Percentiles rank a stretch among this genome's conserved stretches.
Conservation (phyloP, 306 rosid genomes). For the Acacia crassicarpa region DNA sequence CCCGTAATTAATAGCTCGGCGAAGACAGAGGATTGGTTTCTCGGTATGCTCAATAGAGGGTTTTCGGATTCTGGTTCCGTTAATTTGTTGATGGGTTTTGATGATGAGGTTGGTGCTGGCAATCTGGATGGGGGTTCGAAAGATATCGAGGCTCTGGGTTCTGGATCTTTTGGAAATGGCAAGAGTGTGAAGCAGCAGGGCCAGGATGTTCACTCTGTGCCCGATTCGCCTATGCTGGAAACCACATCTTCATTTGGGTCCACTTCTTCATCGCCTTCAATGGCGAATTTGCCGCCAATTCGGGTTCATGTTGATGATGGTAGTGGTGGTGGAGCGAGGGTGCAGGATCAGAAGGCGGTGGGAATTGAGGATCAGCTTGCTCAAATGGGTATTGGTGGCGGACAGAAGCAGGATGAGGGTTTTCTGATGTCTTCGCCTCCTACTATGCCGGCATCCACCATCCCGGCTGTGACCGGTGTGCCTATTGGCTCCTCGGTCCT, state of each 20-base stretch:
- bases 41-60: conserved; percentile 70
- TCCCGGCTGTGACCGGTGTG: conserved; percentile 37
- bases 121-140: conserved; percentile 52
- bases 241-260: conserved; percentile 90
- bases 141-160: conserved; percentile 47
- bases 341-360: conserved; percentile 69
- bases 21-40: conserved; percentile 83
- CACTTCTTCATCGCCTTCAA: conserved; percentile 84
- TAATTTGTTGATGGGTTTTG: conserved; percentile 74
- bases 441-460: conserved; percentile 44
- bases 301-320: conserved; percentile 81
- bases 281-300: conserved; percentile 89
- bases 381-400: conserved; percentile 58
- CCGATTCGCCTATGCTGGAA: conserved; percentile 94
- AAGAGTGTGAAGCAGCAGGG: conserved; percentile 65
- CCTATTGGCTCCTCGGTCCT: conserved; percentile 41
- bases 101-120: conserved; percentile 54
- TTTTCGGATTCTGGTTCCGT: conserved; percentile 85
- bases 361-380: conserved; percentile 94
- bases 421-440: conserved; percentile 72
- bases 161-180: conserved; percentile 62
- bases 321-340: conserved; percentile 49
- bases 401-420: conserved; percentile 69
- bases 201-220: conserved; percentile 90
- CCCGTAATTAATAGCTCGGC: conserved; percentile 68